Percentiles rank a stretch among this genome's conserved stretches.
phyloP scores from a whole-genome alignment of 768 basidiomycete genomes.

The Galerina sulciceps region DNA sequence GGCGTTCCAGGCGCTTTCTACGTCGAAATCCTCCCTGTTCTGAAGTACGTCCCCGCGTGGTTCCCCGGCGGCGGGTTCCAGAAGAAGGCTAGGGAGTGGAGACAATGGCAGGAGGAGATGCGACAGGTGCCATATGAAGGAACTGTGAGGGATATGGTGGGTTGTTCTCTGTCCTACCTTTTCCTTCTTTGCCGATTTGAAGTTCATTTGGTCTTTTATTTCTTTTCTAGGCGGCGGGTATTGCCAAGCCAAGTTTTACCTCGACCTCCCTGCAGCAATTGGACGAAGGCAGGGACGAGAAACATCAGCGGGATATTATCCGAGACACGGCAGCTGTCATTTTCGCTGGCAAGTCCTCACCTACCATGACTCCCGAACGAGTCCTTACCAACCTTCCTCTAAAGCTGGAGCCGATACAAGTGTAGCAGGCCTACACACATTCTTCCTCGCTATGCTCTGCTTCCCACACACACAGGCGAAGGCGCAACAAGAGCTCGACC shows the following conservation, averaged over 20 bases:
- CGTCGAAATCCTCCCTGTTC: slow-evolving; percentile 31
- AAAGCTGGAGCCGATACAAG: slow-evolving; percentile 19
- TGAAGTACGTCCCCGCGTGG: slow-evolving; percentile 50
- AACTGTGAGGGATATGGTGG: slow-evolving; percentile 35
- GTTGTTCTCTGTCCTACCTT: background rate
- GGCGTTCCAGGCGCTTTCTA: slow-evolving; percentile 31
- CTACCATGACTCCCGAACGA: background rate
- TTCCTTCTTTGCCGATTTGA: background rate
- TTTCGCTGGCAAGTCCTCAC: slow-evolving; percentile 8
- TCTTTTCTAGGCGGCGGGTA: slow-evolving; percentile 10
- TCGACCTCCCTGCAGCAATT: slow-evolving; percentile 14
- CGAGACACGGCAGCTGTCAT: slow-evolving; percentile 19
- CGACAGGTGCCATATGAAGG: slow-evolving; percentile 37
- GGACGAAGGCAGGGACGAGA: slow-evolving; percentile 5
- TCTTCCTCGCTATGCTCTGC: slow-evolving; percentile 15
- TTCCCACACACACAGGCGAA: slow-evolving; percentile 11
- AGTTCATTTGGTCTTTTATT: background rate
- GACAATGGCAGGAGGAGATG: slow-evolving; percentile 33
- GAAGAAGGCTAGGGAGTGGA: slow-evolving; percentile 41
- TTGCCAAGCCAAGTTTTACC: slow-evolving; percentile 14
- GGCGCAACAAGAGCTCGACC: slow-evolving; percentile 21
- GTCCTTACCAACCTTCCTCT: background rate
- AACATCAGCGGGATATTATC: slow-evolving; percentile 14
- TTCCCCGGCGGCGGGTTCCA: slow-evolving; percentile 52
- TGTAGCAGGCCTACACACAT: slow-evolving; percentile 9